Conservation (phyloP, 306 rosid genomes). For the Chamaecrista fasciculata region DNA sequence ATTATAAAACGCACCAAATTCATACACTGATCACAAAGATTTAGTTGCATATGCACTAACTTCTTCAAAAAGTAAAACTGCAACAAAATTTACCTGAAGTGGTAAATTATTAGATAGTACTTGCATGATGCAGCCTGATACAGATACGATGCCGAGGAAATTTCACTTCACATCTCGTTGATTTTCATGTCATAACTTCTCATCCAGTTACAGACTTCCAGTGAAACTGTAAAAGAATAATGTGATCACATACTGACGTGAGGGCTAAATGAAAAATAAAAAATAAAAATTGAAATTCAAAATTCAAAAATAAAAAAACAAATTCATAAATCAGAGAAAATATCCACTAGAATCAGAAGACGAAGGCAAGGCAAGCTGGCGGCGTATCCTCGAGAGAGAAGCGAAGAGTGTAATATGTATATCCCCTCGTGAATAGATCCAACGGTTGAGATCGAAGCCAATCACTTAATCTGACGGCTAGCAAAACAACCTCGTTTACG, state of each 20-base stretch:
- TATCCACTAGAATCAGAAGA: background rate
- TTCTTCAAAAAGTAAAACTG: background rate
- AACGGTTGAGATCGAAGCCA: conserved; percentile 36
- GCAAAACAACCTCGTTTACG: conserved; percentile 52
- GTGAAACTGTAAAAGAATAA: background rate
- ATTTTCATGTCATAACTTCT: background rate
- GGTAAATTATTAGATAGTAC: background rate
- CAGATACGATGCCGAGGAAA: background rate
- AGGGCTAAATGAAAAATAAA: background rate
- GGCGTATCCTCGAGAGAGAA: conserved; percentile 51
- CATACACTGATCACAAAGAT: too few species aligned
- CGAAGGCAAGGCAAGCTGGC: conserved; percentile 43
- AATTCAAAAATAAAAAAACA: background rate
- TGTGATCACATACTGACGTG: background rate
- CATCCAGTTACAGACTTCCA: background rate
- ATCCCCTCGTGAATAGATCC: conserved; percentile 34
- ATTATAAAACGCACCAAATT: too few species aligned
- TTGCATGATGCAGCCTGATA: background rate
- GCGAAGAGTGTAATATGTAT: conserved; percentile 20
- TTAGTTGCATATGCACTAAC: too few species aligned
- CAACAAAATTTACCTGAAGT: too few species aligned
- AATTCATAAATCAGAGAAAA: background rate
- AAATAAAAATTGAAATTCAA: background rate
- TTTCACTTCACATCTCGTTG: background rate
- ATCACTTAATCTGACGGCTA: conserved; percentile 45